Evolutionary conservation across 306 rosid genomes (phyloP).

Genomic region (Sesbania bispinosa): DNA sequence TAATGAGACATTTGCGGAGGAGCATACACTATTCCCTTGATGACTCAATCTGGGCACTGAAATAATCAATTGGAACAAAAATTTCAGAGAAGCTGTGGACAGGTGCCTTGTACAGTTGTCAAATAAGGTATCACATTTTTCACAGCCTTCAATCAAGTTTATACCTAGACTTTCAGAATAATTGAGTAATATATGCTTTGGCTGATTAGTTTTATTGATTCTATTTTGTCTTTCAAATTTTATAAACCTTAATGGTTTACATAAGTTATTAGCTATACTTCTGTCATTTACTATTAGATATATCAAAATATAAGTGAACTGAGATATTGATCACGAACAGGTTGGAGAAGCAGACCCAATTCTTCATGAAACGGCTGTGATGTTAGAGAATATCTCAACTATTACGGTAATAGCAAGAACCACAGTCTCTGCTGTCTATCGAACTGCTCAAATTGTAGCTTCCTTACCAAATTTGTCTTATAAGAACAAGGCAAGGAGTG

Average conservation of each 20-base stretch:
- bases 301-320: neutral
- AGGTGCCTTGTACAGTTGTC: conserved; percentile 76
- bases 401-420: conserved; percentile 60
- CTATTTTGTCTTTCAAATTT: conserved; percentile 7
- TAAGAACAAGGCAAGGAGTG: conserved; percentile 74
- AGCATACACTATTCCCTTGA: conserved; percentile 72
- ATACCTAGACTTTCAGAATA: neutral
- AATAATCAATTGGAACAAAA: conserved; percentile 55
- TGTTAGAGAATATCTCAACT: conserved; percentile 70
- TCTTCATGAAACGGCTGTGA: conserved; percentile 80
- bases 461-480: conserved; percentile 65
- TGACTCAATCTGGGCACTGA: conserved; percentile 50
- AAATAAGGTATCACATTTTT: conserved; percentile 54
- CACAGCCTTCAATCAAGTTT: conserved; percentile 12
- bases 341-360: conserved; percentile 84
- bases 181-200: conserved; percentile 1
- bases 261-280: neutral
- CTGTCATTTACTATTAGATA: neutral
- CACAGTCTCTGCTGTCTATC: conserved; percentile 62
- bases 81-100: conserved; percentile 68
- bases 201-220: neutral
- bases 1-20: conserved; percentile 83
- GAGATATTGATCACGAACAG: conserved; percentile 42
- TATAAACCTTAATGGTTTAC: neutral
- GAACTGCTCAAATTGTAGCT: conserved; percentile 82